Evolutionary conservation across 176 grass and related monocot genomes (phyloP).

Genomic region (Aegilops sharonensis): DNA sequence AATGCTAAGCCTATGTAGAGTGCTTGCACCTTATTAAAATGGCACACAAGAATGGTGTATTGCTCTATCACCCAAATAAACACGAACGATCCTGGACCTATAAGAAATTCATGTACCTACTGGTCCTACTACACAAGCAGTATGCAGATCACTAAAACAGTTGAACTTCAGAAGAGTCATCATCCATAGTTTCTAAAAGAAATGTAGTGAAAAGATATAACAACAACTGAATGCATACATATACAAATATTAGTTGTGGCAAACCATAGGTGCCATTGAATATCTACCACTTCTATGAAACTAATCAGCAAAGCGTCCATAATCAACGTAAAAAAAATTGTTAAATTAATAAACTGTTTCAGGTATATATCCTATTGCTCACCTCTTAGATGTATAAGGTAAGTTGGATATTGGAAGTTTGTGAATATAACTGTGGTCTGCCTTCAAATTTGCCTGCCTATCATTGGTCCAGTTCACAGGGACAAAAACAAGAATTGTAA

Average conservation of each 20-base stretch:
- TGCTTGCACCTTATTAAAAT: too few species aligned
- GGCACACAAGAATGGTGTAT: too few species aligned
- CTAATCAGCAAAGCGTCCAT: not conserved
- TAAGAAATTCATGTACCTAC: not conserved
- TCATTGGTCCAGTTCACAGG: constrained; percentile 91
- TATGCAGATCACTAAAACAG: constrained; percentile 5
- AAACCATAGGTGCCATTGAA: not conserved
- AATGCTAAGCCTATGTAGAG: not conserved
- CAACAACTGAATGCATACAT: not conserved
- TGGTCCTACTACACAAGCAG: not conserved
- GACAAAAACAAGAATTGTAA: constrained; percentile 69
- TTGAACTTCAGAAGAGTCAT: not conserved
- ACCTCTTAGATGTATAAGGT: constrained; percentile 73
- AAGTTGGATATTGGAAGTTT: constrained; percentile 91
- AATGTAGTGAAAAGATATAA: not conserved
- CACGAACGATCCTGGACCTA: not conserved
- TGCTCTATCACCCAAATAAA: not conserved
- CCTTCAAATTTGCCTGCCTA: constrained; percentile 34
- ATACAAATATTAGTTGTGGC: not conserved
- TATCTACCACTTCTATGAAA: constrained; percentile 8
- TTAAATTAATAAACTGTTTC: too few species aligned
- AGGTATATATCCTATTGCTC: constrained; percentile 2
- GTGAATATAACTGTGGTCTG: constrained; percentile 59
- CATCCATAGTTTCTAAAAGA: too few species aligned
- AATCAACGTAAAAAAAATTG: not conserved